Base-by-base conservation (phyloP, 345 rosid genomes). In the Clausena lansium region DNA sequence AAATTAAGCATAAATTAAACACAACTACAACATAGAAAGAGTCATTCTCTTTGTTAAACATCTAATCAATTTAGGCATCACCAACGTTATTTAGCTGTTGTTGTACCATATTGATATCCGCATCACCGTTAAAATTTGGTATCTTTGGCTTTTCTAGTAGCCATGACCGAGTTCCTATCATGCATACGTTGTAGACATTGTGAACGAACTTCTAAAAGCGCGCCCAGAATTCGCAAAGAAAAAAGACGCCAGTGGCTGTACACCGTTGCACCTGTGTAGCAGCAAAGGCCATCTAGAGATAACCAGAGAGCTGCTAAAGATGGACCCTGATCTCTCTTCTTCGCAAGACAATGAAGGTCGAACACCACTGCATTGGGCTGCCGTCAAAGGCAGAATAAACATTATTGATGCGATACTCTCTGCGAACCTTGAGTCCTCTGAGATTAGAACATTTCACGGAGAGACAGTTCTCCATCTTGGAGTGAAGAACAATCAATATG, bases 381-480 rank as follows among this genome's bases (percentile, higher is more conserved):
- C 86, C 13, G 75, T 78, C 38, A 86, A 78, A 79, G 94, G 94
- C n/a, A 76, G 84, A 4, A 85, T 88, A 2, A 77, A 11, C 24
- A 81, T 88, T 77, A 64, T 87, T 39, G 84, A 84, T 38, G 88
- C 84, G 79, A 77, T 90, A 47, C 62, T 90, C 9, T 83, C 83
- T 2, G n/a, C 33, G 9, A 81, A 76, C 54, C 78, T 80, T 14
- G 86, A 83, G 47, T 73, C 86, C 39, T 82, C 85, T 1, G 81
- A 77, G 30, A 65, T 83, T 41, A 24, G 82, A 19, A 85, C 90
- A 33, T 45, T 55, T 13, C 36, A 74, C 32, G 90, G 89, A 52
- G 89, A 90, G 55, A 86, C 90, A 0, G 83, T 86, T 60, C 85
- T 90, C 33, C 92, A 90, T 71, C 83, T 88, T 6, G 87, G 79